Percentiles rank a stretch among this genome's conserved stretches.
Evolutionary conservation across 2,329 filamentous ascomycete genomes (phyloP).

Genomic region (Fusarium miscanthi): DNA sequence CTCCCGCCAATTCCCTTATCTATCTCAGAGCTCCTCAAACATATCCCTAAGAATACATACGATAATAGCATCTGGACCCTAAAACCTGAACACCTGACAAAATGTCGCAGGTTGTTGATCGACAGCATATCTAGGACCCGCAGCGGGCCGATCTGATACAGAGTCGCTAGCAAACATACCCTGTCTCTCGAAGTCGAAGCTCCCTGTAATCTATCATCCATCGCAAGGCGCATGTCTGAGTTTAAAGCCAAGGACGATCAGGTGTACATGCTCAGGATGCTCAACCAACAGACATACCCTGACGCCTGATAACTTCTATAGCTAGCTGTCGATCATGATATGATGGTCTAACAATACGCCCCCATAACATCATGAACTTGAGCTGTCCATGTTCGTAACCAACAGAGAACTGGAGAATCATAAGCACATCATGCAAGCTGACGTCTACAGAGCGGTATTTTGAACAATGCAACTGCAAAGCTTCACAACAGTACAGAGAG

Average conservation of each 20-base stretch:
- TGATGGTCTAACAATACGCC: constrained; percentile 14
- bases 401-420: neutral
- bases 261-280: neutral
- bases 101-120: constrained; percentile 37
- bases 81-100: constrained; percentile 19
- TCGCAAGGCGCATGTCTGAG: constrained; percentile 17
- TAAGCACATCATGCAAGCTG: constrained; percentile 24
- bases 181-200: constrained; percentile 6
- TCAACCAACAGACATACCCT: constrained; percentile 20
- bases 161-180: constrained; percentile 11
- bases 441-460: constrained; percentile 13
- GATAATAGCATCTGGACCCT: constrained; percentile 5
- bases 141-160: constrained; percentile 42
- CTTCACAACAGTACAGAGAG: neutral
- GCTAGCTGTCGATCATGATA: constrained; percentile 24
- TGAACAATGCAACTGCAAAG: constrained; percentile 6
- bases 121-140: constrained; percentile 32
- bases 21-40: constrained; percentile 11
- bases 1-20: constrained; percentile 14
- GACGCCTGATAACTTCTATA: neutral
- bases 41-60: neutral
- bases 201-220: constrained; percentile 14
- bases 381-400: neutral
- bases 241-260: constrained; percentile 12
- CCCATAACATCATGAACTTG: neutral